Evolutionary conservation across 345 rosid species (phyloP), one percentile per base, ranked within the genome.

Genomic region (Trapa incisa): DNA sequence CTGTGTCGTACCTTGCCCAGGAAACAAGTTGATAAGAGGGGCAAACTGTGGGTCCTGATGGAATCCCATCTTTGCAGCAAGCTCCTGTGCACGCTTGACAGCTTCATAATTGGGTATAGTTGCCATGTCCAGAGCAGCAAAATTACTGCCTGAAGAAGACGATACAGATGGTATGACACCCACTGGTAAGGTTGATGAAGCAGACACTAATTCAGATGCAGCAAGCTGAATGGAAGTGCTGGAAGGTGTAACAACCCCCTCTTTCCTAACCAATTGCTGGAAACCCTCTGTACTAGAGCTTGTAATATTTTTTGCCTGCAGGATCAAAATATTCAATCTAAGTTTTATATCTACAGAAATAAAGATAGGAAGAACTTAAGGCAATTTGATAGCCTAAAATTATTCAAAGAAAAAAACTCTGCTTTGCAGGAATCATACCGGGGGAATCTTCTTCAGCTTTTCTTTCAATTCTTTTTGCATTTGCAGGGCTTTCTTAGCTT

Each of bases 71-170:
- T 75, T 80, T 61, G 95, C 89, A 74, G 92, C 99, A 74, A 85
- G 77, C 72, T 91, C 92, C 75, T 91, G 96, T 8, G 96, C 99
- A 71, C 88, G 86, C 71, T 82, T 94, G 61, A 94, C 96, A 74
- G 91, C 97, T 83, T 94, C 95, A 72, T 81, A 76, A 32, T 66
- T 72, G 48, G 75, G 75, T 14, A 62, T 62, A 66, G 66, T 61
- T 16, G 78, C 65, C 75, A 88, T 72, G 69, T 79, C 84, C 53
- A 81, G 42, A 75, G 82, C 58, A 41, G 79, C 61, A 47, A 82
- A 54, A 22, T 67, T 61, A 4, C 76, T 80, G 68, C 70, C 61
- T 42, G 81, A 41, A 72, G 82, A 70, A 65, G 78, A 78, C 66
- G 65, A 61, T 47, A 60, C 71, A 67, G 86, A 75, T 63, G 82